Evolutionary conservation across 2,329 filamentous ascomycete genomes (phyloP), one percentile per base, ranked within the genome.

Genomic region (Amauroascus niger): DNA sequence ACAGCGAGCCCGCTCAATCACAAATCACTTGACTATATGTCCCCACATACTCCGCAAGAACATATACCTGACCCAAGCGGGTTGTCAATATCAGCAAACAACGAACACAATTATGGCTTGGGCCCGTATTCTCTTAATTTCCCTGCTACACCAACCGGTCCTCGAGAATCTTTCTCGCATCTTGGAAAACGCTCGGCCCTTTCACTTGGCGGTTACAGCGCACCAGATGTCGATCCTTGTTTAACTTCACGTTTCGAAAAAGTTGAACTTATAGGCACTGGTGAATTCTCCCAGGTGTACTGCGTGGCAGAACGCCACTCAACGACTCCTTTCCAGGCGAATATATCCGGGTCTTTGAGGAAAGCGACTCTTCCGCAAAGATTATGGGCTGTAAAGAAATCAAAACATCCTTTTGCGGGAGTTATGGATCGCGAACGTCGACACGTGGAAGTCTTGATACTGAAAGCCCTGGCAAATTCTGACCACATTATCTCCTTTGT

Each of bases 221-320:
- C 80, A 32, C 80, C 81, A 44, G 83, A 94, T 57, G 78, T 91
- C 14, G 91, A 97, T 64, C 79, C 82, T 20, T 81, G 80, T 50
- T 73, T 96, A 49, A 81, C 80, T 11, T 79, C 81, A 2, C 82
- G 86, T 52, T 98, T 98, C 65, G 82, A 85, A 52, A 86, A 84
- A 56, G 85, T 94, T 11, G 86, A 88, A 61, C 77, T 84, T 55
- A 79, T 91, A 59, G 91, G 91, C 46, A 84, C 84, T 56, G 93
- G 93, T 55, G 91, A 96, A 67, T 98, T 98, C 65, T 97, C 93
- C 0, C 81, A 86, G 53, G 93, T 98, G 0, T 98, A 88, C 68
- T 55, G 55, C n/a, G 58, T 60, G 28, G 54, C 55, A 18, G 57
- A 58, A 18, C 50, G 52, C 1, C 44, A 52, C 28, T 53, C 54